Base-by-base conservation (phyloP, 225 moss, liverwort and hornwort species). In the Physcomitrellopsis africana region DNA sequence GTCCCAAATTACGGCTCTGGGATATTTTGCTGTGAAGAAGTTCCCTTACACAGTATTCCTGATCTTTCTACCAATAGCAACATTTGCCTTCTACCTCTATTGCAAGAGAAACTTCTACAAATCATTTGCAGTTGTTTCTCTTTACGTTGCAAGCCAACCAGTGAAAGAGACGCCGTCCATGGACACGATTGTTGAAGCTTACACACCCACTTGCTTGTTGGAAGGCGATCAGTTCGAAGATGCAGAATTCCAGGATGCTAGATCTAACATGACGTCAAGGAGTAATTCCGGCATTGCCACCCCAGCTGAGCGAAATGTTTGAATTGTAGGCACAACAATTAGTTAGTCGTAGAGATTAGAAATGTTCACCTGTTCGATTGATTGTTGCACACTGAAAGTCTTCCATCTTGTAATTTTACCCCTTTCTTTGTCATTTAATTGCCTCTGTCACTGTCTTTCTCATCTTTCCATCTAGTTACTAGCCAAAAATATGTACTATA, bases 1-100 rank as follows among this genome's bases (percentile, higher is more conserved):
- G 4, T 76, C 92, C 8, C 94, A 94, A 63, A 83, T 94, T 67
- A 94, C 94, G 11, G 81, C 83, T 18, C 71, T 94, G 66, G 94
- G 90, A 11, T 94, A 74, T 68, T 94, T 94, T 0, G 86, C 85
- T 8, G 81, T 94, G 16, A 89, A 87, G 75, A 48, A 92, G 68
- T 94, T 92, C 62, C 43, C 81, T 0, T 90, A 77, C 60, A 69
- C 81, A 0, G 44, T 86, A 22, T 63, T 93, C 23, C 76, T 93
- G n/a, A 32, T 91, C 51, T 52, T 87, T 60, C 83, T 90, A 0
- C 84, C 76, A 1, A 1, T 90, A 4, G 41, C 68, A 19, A 87
- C 94, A 1, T 44, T 37, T 11, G 72, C 73, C 1, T 94, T 89
- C 69, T 80, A 75, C 70, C 1, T 52, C 23, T 73, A 77, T 18